Evolutionary conservation across 305 asterid species (phyloP).

Genomic region (Fraxinus sp.): DNA sequence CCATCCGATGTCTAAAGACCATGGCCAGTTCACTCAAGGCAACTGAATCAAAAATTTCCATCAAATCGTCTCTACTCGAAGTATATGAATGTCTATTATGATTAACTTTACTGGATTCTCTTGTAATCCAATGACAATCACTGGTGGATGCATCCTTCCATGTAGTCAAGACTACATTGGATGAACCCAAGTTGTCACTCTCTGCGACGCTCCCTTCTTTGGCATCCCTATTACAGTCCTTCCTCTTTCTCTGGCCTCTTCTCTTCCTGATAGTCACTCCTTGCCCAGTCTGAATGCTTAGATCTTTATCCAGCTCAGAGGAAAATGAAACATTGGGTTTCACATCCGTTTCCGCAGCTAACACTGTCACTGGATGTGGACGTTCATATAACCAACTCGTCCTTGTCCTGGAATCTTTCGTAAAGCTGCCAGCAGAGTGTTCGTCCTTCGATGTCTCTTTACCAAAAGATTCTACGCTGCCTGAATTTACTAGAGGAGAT

Average conservation of each 20-base stretch:
- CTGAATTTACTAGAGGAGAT: slow-evolving; percentile 53
- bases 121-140: slow-evolving; percentile 29
- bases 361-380: slow-evolving; percentile 32
- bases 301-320: slow-evolving; percentile 35
- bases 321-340: slow-evolving; percentile 42
- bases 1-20: slow-evolving; percentile 82
- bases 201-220: slow-evolving; percentile 62
- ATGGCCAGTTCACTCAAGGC: slow-evolving; percentile 57
- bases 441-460: slow-evolving; percentile 61
- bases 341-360: slow-evolving; percentile 24
- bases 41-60: slow-evolving; percentile 50
- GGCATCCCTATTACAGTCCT: slow-evolving; percentile 40
- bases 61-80: slow-evolving; percentile 37
- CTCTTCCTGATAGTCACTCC: slow-evolving; percentile 59
- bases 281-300: slow-evolving; percentile 22
- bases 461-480: slow-evolving; percentile 44
- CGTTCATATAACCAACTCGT: slow-evolving; percentile 38
- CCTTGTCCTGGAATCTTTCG: slow-evolving; percentile 45
- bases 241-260: slow-evolving; percentile 76
- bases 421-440: slow-evolving; percentile 69
- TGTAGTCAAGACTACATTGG: slow-evolving; percentile 38
- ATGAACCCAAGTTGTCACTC: slow-evolving; percentile 57
- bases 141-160: slow-evolving; percentile 45
- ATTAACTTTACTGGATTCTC: slow-evolving; percentile 23
- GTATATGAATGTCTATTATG: slow-evolving; percentile 29